phyloP scores from a whole-genome alignment of 495 filamentous ascomycete species.

The Tuber microsphaerosporum region DNA sequence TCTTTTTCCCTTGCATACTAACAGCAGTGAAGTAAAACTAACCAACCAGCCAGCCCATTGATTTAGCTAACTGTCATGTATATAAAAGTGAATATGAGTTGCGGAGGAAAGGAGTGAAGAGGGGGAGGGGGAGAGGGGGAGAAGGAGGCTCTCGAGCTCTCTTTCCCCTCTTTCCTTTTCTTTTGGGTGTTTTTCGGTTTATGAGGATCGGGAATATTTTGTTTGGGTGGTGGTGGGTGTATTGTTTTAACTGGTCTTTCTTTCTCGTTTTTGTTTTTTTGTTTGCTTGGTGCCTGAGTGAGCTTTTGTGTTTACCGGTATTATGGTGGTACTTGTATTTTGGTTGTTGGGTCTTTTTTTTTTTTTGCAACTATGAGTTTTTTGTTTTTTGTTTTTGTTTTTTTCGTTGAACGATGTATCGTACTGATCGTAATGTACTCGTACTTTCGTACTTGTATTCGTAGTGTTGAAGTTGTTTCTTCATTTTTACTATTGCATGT shows the following conservation, averaged over 20 bases:
- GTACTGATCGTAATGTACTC: neutral
- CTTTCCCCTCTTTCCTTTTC: neutral
- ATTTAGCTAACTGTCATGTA: neutral
- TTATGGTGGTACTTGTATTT: neutral
- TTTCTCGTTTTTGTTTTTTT: neutral
- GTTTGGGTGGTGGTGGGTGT: neutral
- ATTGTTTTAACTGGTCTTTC: neutral
- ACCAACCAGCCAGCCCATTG: neutral
- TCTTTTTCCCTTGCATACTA: neutral
- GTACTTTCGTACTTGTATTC: no score
- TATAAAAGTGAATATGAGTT: neutral
- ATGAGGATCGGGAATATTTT: neutral
- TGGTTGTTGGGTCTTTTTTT: neutral
- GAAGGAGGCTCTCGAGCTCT: neutral
- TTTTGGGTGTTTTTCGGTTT: neutral
- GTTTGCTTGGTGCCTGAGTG: neutral
- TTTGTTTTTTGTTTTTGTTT: neutral
- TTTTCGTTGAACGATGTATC: neutral
- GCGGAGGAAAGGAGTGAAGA: neutral
- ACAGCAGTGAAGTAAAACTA: neutral
- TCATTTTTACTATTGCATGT: neutral
- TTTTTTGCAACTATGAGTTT: neutral
- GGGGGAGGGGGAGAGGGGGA: neutral
- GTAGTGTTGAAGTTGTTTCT: neutral
- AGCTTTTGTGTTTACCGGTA: neutral